Percentiles rank a stretch among this genome's conserved stretches.
Conservation (phyloP, 192 early-diverging fungal species). For the Phycomyces nitens region DNA sequence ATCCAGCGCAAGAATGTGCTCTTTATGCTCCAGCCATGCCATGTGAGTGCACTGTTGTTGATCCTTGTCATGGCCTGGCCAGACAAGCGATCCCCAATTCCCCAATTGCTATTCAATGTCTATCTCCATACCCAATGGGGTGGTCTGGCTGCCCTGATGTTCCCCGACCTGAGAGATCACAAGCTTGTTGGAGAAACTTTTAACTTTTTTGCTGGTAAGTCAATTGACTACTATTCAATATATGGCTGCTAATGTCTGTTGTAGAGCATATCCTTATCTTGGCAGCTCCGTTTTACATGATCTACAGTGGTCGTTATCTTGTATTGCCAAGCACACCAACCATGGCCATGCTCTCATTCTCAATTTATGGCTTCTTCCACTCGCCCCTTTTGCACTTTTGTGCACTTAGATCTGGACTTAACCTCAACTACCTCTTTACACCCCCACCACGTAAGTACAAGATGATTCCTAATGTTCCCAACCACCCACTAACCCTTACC, state of each 20-base stretch:
- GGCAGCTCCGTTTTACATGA: slow-evolving; percentile 48
- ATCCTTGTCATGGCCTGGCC: slow-evolving; percentile 40
- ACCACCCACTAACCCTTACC: background rate
- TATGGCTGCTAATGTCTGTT: background rate
- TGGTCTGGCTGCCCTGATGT: slow-evolving; percentile 43
- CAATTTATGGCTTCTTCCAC: slow-evolving; percentile 50
- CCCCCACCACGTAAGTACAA: slow-evolving; percentile 50
- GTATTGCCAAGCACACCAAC: slow-evolving; percentile 43
- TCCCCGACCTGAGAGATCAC: slow-evolving; percentile 51
- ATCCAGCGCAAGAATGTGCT: slow-evolving; percentile 35
- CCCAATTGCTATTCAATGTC: slow-evolving; percentile 47
- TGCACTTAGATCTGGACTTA: slow-evolving; percentile 42
- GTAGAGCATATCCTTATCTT: slow-evolving; percentile 47
- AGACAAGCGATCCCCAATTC: slow-evolving; percentile 33
- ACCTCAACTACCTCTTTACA: slow-evolving; percentile 51
- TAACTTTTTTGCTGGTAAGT: slow-evolving; percentile 51
- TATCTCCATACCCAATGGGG: slow-evolving; percentile 60
- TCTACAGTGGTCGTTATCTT: slow-evolving; percentile 49
- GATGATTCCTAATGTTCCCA: background rate
- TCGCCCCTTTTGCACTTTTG: slow-evolving; percentile 40
- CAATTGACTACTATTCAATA: background rate
- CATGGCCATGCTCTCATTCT: slow-evolving; percentile 49
- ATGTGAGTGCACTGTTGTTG: slow-evolving; percentile 48
- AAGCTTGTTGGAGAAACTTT: slow-evolving; percentile 43
- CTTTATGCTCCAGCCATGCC: slow-evolving; percentile 56